Percentiles rank a stretch among this genome's conserved stretches.
Evolutionary conservation across 495 filamentous ascomycete species (phyloP).

Genomic region (Lasiosphaeria miniovina): DNA sequence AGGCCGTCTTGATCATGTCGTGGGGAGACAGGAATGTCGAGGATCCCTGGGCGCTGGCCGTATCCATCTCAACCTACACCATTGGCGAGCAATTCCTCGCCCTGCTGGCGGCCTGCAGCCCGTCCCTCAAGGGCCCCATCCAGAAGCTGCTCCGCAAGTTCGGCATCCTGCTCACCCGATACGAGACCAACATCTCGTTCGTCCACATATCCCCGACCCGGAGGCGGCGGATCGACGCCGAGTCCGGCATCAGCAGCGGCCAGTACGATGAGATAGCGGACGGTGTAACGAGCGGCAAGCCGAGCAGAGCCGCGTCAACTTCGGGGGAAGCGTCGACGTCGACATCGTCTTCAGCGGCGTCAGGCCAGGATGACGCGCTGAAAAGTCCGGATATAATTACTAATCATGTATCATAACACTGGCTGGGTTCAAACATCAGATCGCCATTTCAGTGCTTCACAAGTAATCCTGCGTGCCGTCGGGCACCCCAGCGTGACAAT

Average conservation of each 20-base stretch:
- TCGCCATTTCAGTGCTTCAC: no score
- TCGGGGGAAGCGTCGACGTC: no score
- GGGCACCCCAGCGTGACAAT: no score
- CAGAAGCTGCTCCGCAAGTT: constrained; percentile 13
- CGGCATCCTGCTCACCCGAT: constrained; percentile 13
- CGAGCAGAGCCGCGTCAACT: no score
- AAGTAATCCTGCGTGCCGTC: no score
- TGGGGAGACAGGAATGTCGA: constrained; percentile 2
- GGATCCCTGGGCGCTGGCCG: constrained; percentile 15
- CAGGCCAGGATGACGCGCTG: no score
- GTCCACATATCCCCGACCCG: constrained; percentile 5
- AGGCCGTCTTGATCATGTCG: constrained; percentile 13
- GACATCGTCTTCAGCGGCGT: no score
- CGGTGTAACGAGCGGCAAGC: no score
- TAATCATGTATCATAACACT: no score
- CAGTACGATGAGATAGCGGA: background rate
- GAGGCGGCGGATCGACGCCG: background rate
- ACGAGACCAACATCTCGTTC: constrained; percentile 14
- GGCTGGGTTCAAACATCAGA: no score
- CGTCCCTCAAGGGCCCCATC: constrained; percentile 22
- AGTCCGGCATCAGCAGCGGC: background rate
- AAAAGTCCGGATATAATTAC: no score
- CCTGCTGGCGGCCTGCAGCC: constrained; percentile 22
- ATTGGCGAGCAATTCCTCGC: constrained; percentile 22
- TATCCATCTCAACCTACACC: constrained; percentile 20